Evolutionary conservation across 257 asterid species (phyloP), one percentile per base, ranked within the genome.

Genomic region (Jacaranda copaia): DNA sequence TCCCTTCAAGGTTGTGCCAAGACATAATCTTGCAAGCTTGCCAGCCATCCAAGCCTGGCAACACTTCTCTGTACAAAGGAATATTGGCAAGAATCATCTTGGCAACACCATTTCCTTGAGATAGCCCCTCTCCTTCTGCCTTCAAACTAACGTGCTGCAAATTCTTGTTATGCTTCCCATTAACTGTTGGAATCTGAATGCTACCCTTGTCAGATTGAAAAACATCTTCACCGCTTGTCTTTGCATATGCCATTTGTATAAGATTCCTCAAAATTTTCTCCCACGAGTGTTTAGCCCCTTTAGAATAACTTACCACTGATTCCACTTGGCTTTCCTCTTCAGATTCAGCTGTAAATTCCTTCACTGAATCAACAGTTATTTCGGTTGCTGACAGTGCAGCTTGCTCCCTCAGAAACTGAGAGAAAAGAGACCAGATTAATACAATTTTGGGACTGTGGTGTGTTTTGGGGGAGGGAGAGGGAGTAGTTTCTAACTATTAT

Each of bases 341-440:
- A 42, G 91, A 85, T 77, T 89, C 93, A 67, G 90, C 84, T 68
- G 81, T 83, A 70, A 94, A 94, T 82, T 92, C 92, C 76, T 85
- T 85, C 74, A 94, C 91, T 7, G 93, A 85, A 77, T 92, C 96
- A 9, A 89, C 94, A 35, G 97, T 90, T 78, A 94, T 87, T 83
- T 94, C 98, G 4, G 93, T 84, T 73, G 89, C 96, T 53, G 96
- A 94, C 42, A 88, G 80, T 71, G 94, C 92, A 53, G 98, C 97
- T 87, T 94, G 97, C 88, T 94, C 97, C 81, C 88, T 90, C 82
- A 94, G 82, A 86, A 94, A 94, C 98, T 94, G 90, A 86, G 80
- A 70, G 8, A 79, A 74, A 36, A 81, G 14, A 15, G 35, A 42
- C 74, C 32, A 16, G 58, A 75, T 78, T 68, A 79, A 77, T 57